A percentile compares a stretch with the other conserved stretches of the same genome.
phyloP scores from a whole-genome alignment of 139 green algal genomes.

The Nannochloris sp. region DNA sequence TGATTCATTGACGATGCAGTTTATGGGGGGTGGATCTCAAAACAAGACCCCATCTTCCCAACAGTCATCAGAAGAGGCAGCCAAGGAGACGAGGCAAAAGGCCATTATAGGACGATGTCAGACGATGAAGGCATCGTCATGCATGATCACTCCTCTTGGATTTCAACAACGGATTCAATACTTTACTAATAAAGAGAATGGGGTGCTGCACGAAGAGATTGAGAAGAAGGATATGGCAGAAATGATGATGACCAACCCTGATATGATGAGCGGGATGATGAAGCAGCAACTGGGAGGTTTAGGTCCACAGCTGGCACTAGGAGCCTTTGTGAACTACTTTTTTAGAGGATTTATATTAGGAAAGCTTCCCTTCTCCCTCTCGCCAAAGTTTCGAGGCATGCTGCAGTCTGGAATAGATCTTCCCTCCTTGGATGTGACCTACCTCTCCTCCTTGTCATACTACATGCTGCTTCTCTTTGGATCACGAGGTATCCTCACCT shows the following conservation, averaged over 20 bases:
- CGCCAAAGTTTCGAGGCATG: conserved; percentile 80
- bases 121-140: conserved; percentile 35
- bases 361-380: conserved; percentile 78
- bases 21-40: background rate
- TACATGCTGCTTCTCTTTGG: conserved; percentile 89
- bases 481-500: conserved; percentile 60
- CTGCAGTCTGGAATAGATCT: conserved; percentile 83
- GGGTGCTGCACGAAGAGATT: conserved; percentile 54
- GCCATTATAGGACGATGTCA: conserved; percentile 44
- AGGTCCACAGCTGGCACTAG: conserved; percentile 61
- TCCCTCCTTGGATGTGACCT: conserved; percentile 71
- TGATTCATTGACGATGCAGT: conserved; percentile 8
- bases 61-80: too few species aligned
- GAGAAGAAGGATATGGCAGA: conserved; percentile 56
- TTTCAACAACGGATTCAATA: conserved; percentile 50
- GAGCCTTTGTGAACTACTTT: conserved; percentile 72
- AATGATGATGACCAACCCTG: conserved; percentile 78
- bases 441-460: conserved; percentile 86
- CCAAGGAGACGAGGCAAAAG: conserved; percentile 49
- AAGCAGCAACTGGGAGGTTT: conserved; percentile 76
- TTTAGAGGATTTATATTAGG: conserved; percentile 85
- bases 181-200: conserved; percentile 60
- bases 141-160: conserved; percentile 35
- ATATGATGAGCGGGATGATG: conserved; percentile 82
- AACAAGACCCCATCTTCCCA: background rate